Percentiles rank a stretch among this genome's conserved stretches.
Conservation (phyloP, 2,329 filamentous ascomycete genomes). For the Seiridium cupressi region DNA sequence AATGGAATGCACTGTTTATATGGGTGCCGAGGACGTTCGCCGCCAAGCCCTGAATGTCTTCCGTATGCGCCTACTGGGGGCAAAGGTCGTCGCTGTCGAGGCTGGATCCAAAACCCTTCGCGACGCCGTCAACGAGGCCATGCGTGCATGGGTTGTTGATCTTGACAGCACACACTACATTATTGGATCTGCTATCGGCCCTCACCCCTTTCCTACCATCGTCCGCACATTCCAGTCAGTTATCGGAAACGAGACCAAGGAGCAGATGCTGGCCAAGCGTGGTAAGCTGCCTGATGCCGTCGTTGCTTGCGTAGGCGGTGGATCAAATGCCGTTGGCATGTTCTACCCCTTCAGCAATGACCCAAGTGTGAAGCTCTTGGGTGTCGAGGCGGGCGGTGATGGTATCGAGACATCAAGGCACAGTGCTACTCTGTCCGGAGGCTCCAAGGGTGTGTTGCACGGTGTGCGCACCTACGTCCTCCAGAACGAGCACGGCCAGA, state of each 20-base stretch:
- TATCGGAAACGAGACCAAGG: constrained; percentile 91
- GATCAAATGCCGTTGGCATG: constrained; percentile 95
- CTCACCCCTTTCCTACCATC: constrained; percentile 96
- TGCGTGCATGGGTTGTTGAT: constrained; percentile 90
- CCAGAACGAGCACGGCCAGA: constrained; percentile 90
- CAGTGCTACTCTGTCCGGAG: constrained; percentile 82
- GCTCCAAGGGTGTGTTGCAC: constrained; percentile 89
- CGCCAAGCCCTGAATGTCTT: constrained; percentile 97
- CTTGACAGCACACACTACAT: constrained; percentile 97
- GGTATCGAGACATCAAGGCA: constrained; percentile 84
- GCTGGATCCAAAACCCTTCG: constrained; percentile 81
- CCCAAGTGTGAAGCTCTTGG: constrained; percentile 78
- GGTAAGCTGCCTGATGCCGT: constrained; percentile 94
- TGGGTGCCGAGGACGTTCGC: constrained; percentile 97
- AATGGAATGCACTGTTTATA: constrained; percentile 97
- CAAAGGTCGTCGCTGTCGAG: constrained; percentile 88
- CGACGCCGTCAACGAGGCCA: constrained; percentile 91
- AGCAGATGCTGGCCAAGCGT: constrained; percentile 80
- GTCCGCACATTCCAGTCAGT: constrained; percentile 97
- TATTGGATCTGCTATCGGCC: constrained; percentile 94
- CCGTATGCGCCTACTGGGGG: constrained; percentile 94
- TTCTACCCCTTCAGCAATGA: constrained; percentile 95
- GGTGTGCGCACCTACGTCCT: constrained; percentile 95
- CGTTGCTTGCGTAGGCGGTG: constrained; percentile 93
- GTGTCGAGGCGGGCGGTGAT: constrained; percentile 93